Conservation (phyloP, 1,139 yeast species). For the Debaryomyces sp. region DNA sequence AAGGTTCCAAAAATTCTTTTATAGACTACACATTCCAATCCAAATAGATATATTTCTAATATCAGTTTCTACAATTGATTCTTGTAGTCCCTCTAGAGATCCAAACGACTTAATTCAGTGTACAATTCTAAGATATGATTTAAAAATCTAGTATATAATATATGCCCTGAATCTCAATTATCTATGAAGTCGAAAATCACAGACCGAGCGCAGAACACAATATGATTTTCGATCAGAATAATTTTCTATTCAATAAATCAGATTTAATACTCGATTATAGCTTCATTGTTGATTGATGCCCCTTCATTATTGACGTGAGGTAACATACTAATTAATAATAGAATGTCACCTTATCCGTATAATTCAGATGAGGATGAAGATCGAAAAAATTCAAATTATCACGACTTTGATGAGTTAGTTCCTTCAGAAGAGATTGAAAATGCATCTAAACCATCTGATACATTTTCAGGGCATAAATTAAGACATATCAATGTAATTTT, state of each 20-base stretch:
- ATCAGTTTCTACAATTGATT: background rate
- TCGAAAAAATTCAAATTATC: background rate
- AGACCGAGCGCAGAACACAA: background rate
- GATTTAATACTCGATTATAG: background rate
- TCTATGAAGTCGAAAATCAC: background rate
- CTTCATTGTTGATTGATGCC: background rate
- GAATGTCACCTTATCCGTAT: slow-evolving; percentile 6
- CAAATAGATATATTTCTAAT: background rate
- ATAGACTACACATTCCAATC: background rate
- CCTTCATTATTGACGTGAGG: background rate
- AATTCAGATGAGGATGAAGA: slow-evolving; percentile 4
- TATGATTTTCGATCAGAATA: background rate
- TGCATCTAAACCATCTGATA: background rate
- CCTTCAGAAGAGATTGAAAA: slow-evolving; percentile 1
- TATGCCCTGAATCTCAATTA: background rate
- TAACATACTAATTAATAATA: background rate
- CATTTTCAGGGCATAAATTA: slow-evolving; percentile 6
- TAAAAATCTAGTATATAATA: background rate
- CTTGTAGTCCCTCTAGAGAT: background rate
- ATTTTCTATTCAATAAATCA: background rate
- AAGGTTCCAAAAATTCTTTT: background rate
- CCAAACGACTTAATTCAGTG: too few species aligned
- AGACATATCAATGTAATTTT: slow-evolving; percentile 42
- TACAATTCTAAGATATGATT: background rate
- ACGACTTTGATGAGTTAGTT: slow-evolving; percentile 16